Evolutionary conservation across 78 protist species (phyloP).

Genomic region (Dictyostelium intermedium): DNA sequence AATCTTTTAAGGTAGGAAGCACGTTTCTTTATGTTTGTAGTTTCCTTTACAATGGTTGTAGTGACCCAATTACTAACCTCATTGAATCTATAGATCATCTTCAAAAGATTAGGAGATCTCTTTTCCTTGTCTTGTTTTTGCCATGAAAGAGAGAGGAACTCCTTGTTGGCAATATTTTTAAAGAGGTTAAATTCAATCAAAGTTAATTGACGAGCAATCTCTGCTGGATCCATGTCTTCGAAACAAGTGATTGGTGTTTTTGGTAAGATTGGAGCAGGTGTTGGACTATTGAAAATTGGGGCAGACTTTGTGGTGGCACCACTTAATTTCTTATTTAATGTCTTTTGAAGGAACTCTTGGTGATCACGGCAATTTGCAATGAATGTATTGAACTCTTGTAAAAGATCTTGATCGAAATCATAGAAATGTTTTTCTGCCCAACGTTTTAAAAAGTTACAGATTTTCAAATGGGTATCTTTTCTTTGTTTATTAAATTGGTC

Average conservation of each 20-base stretch:
- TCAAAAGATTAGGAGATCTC: slow-evolving; percentile 80
- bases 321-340: slow-evolving; percentile 7
- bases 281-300: neutral
- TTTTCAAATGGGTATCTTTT: slow-evolving; percentile 46
- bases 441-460: slow-evolving; percentile 72
- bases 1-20: slow-evolving; percentile 34
- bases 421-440: slow-evolving; percentile 79
- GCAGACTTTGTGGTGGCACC: neutral
- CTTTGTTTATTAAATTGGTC: slow-evolving; percentile 54
- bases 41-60: slow-evolving; percentile 42
- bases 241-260: slow-evolving; percentile 11
- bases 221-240: slow-evolving; percentile 77
- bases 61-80: slow-evolving; percentile 72
- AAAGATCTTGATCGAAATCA: slow-evolving; percentile 65
- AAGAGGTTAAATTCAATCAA: slow-evolving; percentile 80
- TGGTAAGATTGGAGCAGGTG: slow-evolving; percentile 53
- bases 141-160: slow-evolving; percentile 84
- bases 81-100: slow-evolving; percentile 89
- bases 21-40: slow-evolving; percentile 46
- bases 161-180: slow-evolving; percentile 76
- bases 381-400: slow-evolving; percentile 44
- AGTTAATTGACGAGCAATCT: slow-evolving; percentile 88
- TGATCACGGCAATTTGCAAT: slow-evolving; percentile 46
- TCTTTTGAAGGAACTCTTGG: neutral
- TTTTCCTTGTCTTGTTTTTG: slow-evolving; percentile 84